Evolutionary conservation across 192 early-diverging fungal genomes (phyloP).

Genomic region (Globomyces pollinis-pini): DNA sequence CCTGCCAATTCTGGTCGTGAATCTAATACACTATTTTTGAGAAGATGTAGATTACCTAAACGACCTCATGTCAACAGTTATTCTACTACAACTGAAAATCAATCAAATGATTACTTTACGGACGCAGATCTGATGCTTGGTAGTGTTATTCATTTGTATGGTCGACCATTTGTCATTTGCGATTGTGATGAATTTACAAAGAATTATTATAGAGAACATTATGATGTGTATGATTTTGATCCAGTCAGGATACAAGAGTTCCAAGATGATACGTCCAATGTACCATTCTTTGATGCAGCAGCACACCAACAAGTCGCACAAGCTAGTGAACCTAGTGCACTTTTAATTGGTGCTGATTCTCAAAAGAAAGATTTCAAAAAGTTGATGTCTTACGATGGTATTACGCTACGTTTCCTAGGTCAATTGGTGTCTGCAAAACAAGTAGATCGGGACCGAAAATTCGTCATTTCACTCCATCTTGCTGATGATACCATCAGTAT

Average conservation of each 20-base stretch:
- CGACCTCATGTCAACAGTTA: conserved; percentile 15
- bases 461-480: conserved; percentile 47
- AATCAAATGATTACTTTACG: conserved; percentile 32
- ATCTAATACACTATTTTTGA: conserved; percentile 45
- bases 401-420: conserved; percentile 37
- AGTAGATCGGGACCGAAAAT: conserved; percentile 47
- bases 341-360: conserved; percentile 25
- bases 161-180: conserved; percentile 51
- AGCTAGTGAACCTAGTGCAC: conserved; percentile 10
- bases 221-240: conserved; percentile 42
- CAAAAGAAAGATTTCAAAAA: conserved; percentile 37
- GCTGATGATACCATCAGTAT: conserved; percentile 50
- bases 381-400: conserved; percentile 37
- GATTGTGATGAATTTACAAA: conserved; percentile 58
- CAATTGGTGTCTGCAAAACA: conserved; percentile 26
- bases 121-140: conserved; percentile 52
- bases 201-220: conserved; percentile 44
- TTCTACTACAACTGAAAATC: conserved; percentile 9
- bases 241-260: conserved; percentile 44
- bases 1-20: conserved; percentile 48
- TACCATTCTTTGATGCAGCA: conserved; percentile 19
- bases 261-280: conserved; percentile 16
- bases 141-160: conserved; percentile 48
- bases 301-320: conserved; percentile 16
- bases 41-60: conserved; percentile 43